Evolutionary conservation across 225 moss, liverwort and hornwort species (phyloP), one percentile per base, ranked within the genome.

Genomic region (Pseudisothecium myosuroides): DNA sequence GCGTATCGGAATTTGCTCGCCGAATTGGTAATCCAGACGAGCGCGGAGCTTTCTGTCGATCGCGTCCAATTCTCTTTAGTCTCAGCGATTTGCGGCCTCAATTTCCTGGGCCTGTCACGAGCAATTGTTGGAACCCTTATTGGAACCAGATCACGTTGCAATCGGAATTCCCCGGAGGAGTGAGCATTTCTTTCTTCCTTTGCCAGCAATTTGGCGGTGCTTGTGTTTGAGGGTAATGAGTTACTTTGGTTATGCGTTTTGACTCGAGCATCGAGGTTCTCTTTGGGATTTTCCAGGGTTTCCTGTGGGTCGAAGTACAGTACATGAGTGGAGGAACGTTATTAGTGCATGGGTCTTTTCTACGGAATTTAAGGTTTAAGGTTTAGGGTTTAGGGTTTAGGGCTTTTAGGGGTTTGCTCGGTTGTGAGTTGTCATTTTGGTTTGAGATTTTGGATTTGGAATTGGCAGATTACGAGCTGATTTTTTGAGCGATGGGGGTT

Each of bases 401-500:
- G 86, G 14, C 36, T 81, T 68, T 34, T 54, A 56, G 82, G 58
- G 17, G 9, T 39, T 82, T 58, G 7, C 65, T 41, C 49, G 17
- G 66, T 65, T 47, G 15, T 15, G 22, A 15, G 11, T 81, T 79
- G 45, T 19, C 27, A 17, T 45, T 78, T 78, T 12, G 31, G 17
- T 73, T 59, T 59, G 17, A 66, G 66, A 32, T 27, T 71, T 47
- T 37, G 66, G 27, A 45, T 36, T 54, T 45, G 37, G 56, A 24
- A 54, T 54, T 52, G 60, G 26, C 47, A 59, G 87, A 10, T 45
- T 56, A 5, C 39, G 31, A 68, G 81, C 47, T 85, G 72, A n/a
- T 41, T 77, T 69, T 32, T 58, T 26, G 55, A 72, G 78, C 78
- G 37, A 92, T 92, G 92, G 92, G 87, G 72, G 65, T 82, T 63